Evolutionary conservation across 2,329 filamentous ascomycete species (phyloP), one percentile per base, ranked within the genome.

Genomic region (Calonectria ilicicola): DNA sequence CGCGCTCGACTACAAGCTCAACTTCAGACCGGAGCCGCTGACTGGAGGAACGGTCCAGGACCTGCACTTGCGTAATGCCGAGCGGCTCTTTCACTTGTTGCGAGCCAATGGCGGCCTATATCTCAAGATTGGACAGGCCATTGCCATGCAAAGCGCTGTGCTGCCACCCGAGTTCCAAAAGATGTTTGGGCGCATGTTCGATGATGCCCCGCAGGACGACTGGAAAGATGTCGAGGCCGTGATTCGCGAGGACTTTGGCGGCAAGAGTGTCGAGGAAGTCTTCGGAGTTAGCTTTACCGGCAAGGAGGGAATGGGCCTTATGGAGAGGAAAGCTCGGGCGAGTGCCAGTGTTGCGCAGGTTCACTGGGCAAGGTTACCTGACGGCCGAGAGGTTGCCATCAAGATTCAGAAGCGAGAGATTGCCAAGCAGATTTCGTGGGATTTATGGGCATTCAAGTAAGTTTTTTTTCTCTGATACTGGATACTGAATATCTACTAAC

Each of bases 391-490:
- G 86, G 94, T 98, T 26, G 97, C 97, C 2, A 91, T 99, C 82
- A 99, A 99, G 87, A 93, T 99, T 5, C 97, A 99, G 87, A 99
- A 98, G 86, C 91, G 93, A 64, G 96, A 98, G 87, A 98, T 99
- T 81, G 92, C 91, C 23, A 92, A 93, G 81, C 97, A 98, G 85
- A 94, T 98, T 44, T 92, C 92, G 5, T 98, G 95, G 95, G 97
- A 99, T 87, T 83, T 99, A 65, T 98, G 95, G 95, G 93, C 96
- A 3, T 98, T 98, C 87, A 95, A 95, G 90, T 94, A 84, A 85
- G 89, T 82, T 29, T n/a, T 56, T 27, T 3, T n/a, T 15, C 40
- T 21, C 9, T 17, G 46, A n/a, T 8, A 15, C 21, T 5, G 9
- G 23, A 12, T 9, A n/a, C 3, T 35, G 9, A 42, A 15, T 14